Percentiles rank a stretch among this genome's conserved stretches.
These are phyloP conservation scores for Saccharum officinarum DNA, from an alignment of 176 grass and related monocot genomes.

Conservation along the genomic window DNA sequence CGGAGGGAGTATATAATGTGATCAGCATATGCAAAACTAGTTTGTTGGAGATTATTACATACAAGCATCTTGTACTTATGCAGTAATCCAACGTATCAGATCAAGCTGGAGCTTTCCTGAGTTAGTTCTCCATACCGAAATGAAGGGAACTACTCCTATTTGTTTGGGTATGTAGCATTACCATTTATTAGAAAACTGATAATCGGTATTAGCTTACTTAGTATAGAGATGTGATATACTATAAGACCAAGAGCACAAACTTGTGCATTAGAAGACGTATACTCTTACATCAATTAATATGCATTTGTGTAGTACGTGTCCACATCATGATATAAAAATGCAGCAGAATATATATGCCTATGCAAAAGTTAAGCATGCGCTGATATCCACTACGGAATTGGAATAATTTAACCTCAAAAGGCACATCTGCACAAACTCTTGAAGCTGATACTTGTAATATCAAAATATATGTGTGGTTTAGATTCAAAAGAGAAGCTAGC, in stretches of 20 bases:
- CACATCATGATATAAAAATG: slow-evolving; percentile 25
- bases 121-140: too few species aligned
- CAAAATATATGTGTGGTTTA: slow-evolving; percentile 40
- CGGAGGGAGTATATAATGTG: too few species aligned
- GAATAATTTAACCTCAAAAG: slow-evolving; percentile 35
- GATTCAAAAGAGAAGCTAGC: slow-evolving; percentile 34
- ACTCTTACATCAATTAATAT: not conserved
- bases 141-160: too few species aligned
- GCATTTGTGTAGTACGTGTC: not conserved
- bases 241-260: not conserved
- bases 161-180: too few species aligned
- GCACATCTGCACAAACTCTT: slow-evolving; percentile 38
- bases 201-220: too few species aligned
- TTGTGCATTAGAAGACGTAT: not conserved
- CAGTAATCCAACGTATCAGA: too few species aligned
- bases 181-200: too few species aligned
- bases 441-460: slow-evolving; percentile 32
- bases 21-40: too few species aligned
- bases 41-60: too few species aligned
- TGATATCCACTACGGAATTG: slow-evolving; percentile 33
- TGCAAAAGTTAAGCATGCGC: slow-evolving; percentile 25
- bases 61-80: too few species aligned
- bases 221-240: too few species aligned
- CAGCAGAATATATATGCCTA: slow-evolving; percentile 6
- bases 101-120: too few species aligned